These are phyloP conservation scores for Scopulariopsis brevicaulis DNA, from an alignment of 2,329 filamentous ascomycete genomes.

Conservation along the genomic window DNA sequence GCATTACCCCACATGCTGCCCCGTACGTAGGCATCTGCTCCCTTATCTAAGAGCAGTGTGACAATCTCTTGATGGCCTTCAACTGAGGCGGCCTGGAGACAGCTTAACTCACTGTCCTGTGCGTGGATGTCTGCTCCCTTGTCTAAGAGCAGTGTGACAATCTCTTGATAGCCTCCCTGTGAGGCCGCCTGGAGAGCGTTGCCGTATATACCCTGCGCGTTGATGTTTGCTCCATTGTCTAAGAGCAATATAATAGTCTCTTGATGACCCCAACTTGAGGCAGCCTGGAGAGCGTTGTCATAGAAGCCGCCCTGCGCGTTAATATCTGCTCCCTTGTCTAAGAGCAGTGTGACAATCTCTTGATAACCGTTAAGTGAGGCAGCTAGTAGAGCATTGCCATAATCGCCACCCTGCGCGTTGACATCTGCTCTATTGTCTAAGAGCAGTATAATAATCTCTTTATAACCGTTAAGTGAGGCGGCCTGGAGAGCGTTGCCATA, in stretches of 20 bases:
- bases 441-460: not conserved
- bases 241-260: constrained; percentile 7
- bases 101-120: not conserved
- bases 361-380: too few species aligned
- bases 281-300: constrained; percentile 5
- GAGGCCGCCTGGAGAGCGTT: constrained; percentile 8
- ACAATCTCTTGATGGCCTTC: not conserved
- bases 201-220: too few species aligned
- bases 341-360: too few species aligned
- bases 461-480: constrained; percentile 6
- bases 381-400: too few species aligned
- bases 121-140: not conserved
- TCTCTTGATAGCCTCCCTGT: constrained; percentile 3
- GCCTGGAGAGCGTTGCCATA: constrained; percentile 9
- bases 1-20: not conserved
- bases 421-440: too few species aligned
- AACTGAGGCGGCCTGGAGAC: constrained; percentile 8
- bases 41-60: not conserved
- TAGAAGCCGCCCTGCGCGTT: constrained; percentile 4
- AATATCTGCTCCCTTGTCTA: too few species aligned
- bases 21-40: not conserved
- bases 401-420: too few species aligned
- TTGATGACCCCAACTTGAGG: not conserved
- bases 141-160: constrained; percentile 4
- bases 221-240: constrained; percentile 1